phyloP scores from a whole-genome alignment of 2,329 filamentous ascomycete genomes.

The Pleomassaria siparia region DNA sequence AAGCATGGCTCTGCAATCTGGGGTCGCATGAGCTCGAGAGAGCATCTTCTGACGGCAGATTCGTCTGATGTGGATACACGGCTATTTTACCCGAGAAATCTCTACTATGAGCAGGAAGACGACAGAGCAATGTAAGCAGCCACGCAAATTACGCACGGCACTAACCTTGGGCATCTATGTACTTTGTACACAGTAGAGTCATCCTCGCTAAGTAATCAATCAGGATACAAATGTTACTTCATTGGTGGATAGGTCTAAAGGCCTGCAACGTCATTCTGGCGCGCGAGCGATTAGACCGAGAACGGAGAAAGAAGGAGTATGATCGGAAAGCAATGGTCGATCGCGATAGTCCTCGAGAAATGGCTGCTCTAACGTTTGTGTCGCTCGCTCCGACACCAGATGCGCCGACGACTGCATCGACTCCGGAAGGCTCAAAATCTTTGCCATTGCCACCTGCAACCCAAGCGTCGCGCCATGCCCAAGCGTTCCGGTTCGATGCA shows the following conservation, averaged over 20 bases:
- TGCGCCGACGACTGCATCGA: not conserved
- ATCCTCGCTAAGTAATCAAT: not conserved
- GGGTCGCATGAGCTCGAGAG: constrained; percentile 32
- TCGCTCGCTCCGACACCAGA: constrained; percentile 1
- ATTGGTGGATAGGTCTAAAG: constrained; percentile 42
- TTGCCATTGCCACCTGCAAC: not conserved
- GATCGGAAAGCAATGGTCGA: constrained; percentile 20
- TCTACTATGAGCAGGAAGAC: constrained; percentile 35
- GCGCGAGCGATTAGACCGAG: constrained; percentile 37
- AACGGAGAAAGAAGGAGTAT: constrained; percentile 38
- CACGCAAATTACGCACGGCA: too few species aligned
- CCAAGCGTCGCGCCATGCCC: constrained; percentile 13
- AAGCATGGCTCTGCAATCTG: constrained; percentile 38
- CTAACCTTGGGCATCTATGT: too few species aligned
- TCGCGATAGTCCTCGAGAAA: constrained; percentile 1
- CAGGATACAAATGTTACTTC: constrained; percentile 38
- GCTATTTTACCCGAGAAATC: constrained; percentile 32
- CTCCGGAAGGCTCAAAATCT: not conserved
- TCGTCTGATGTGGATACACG: constrained; percentile 33
- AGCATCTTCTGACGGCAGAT: constrained; percentile 36
- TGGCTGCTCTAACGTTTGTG: not conserved
- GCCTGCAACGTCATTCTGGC: constrained; percentile 41
- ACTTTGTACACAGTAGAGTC: not conserved
- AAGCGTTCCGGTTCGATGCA: constrained; percentile 14
- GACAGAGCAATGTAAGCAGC: constrained; percentile 33